Base-by-base conservation (phyloP, 1,139 yeast genomes). In the Saccharomycopsis hybrid region DNA sequence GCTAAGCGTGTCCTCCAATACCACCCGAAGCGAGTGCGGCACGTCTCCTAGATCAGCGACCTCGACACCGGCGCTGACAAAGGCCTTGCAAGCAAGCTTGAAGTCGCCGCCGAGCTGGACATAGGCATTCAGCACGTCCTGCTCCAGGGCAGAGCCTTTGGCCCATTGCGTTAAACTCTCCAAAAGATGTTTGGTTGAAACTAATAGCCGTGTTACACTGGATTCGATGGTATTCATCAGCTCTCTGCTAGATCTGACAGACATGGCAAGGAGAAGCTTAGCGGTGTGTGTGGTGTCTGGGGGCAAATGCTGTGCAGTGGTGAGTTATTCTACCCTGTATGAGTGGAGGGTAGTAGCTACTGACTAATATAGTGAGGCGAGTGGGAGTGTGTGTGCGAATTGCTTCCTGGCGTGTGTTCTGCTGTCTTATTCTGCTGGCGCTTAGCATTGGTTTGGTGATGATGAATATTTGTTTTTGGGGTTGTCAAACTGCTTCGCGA, bases 81-180 rank as follows among this genome's bases (percentile, higher is more conserved):
- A 85, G 2, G 88, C 84, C 55, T 88, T 76, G 24, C 92, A 81
- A 0, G 95, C 89, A 2, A 87, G 79, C 58, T 94, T 82, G 69
- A 89, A 94, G 65, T 92, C 97, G 63, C 92, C 92, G 0, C 98
- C 98, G 38, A 94, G 73, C 57, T 81, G 84, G 11, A 94, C 98
- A 63, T 89, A 94, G 4, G 92, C 86, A 62, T 89, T 90, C 2
- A 96, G 87, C 2, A 94, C 97, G 57, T 79, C 88, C 53, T 80
- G 80, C 51, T 90, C 97, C 38, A 83, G 77, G 2, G 88, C 90
- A 36, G 77, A 77, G 31, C 78, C 80, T 54, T 81, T 76, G 1
- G 98, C 92, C 99, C 99, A 94, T 56, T 81, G 89, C 0, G 95
- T 88, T 50, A 94, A 70, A 36, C 89, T 78, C 59, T 87, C 96